phyloP scores from a whole-genome alignment of 2,329 filamentous ascomycete genomes.

The Cryoendolithus antarcticus region DNA sequence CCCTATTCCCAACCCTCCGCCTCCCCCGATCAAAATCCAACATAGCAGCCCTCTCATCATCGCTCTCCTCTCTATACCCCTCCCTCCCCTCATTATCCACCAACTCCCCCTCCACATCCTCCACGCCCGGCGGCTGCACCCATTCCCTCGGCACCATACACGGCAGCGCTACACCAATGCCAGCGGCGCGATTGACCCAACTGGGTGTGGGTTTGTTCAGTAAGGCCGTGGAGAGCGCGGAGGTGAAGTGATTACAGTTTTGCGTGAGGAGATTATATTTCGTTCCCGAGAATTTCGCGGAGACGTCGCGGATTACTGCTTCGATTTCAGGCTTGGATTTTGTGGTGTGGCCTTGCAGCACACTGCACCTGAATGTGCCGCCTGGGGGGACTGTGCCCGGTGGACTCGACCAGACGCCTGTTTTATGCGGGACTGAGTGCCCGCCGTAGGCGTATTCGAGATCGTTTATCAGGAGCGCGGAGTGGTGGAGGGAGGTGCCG shows the following conservation, averaged over 20 bases:
- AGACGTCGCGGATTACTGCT: conserved; percentile 49
- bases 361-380: conserved; percentile 60
- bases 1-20: too few species aligned
- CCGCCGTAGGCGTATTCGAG: conserved; percentile 78
- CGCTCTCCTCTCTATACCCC: too few species aligned
- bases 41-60: too few species aligned
- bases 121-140: conserved; percentile 67
- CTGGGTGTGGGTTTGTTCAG: conserved; percentile 57
- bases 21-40: too few species aligned
- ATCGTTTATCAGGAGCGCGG: conserved; percentile 54
- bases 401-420: conserved; percentile 69
- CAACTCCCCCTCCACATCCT: conserved; percentile 54
- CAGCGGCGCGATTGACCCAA: conserved; percentile 77
- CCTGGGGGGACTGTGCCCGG: conserved; percentile 62
- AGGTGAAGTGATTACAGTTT: conserved; percentile 86
- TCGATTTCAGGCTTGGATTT: conserved; percentile 58
- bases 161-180: conserved; percentile 66
- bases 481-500: conserved; percentile 67
- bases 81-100: too few species aligned
- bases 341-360: conserved; percentile 70
- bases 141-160: conserved; percentile 74
- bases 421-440: conserved; percentile 56
- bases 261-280: conserved; percentile 70
- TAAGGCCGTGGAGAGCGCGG: conserved; percentile 59
- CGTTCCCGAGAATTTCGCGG: conserved; percentile 60